phyloP scores from a whole-genome alignment of 768 basidiomycete genomes.

The Glaciozyma martinii region DNA sequence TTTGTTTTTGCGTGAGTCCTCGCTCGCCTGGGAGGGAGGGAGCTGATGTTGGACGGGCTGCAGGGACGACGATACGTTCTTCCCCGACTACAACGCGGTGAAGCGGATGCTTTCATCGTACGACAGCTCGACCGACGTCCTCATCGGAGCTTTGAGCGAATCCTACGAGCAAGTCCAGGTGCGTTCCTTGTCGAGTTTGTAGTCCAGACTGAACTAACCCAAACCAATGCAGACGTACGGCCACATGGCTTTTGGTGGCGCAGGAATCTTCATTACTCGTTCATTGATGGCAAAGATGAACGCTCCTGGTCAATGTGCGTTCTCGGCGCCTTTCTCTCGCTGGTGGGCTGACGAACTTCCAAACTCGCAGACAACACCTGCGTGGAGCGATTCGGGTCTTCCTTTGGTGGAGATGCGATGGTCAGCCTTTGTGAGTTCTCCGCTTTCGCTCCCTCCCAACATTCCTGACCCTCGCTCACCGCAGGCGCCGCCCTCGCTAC shows the following conservation, averaged over 20 bases:
- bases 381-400: too few relatives aligned
- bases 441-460: too few relatives aligned
- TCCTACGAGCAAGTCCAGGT: conserved; percentile 24
- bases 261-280: neutral
- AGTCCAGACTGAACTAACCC: neutral
- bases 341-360: too few relatives aligned
- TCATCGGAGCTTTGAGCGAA: conserved; percentile 28
- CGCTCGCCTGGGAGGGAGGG: neutral
- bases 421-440: too few relatives aligned
- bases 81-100: conserved; percentile 26
- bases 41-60: neutral
- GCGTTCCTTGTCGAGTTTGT: too few relatives aligned
- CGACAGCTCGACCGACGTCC: neutral
- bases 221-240: conserved; percentile 24
- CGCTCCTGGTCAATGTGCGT: neutral
- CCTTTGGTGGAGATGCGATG: too few relatives aligned
- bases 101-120: conserved; percentile 11
- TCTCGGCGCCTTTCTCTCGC: neutral
- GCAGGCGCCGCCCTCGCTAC: conserved; percentile 29
- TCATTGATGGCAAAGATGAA: neutral
- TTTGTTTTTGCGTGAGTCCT: conserved; percentile 28
- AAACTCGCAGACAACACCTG: too few relatives aligned
- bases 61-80: conserved; percentile 34
- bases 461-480: neutral
- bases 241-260: conserved; percentile 27